Evolutionary conservation across 805 yeast species (phyloP), one percentile per base, ranked within the genome.

Genomic region (Yamadazyma olivae): DNA sequence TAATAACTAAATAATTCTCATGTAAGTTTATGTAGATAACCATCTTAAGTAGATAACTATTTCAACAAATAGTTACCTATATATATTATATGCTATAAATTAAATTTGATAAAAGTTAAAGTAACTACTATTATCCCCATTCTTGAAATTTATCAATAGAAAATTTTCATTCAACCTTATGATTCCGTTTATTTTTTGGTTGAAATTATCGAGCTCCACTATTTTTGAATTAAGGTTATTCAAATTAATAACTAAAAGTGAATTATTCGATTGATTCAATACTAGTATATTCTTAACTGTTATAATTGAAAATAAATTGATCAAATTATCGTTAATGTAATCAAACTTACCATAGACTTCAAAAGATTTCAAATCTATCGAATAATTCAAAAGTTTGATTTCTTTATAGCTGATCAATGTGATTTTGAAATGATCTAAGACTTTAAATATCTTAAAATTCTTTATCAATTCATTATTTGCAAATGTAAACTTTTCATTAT

Each of bases 111-210:
- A 44, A 34, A 44, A 30, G 15, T 36, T 36, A 16, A 44, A 44
- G 8, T 20, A 32, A 28, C 38, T 39, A 4, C 42, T 33, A 30
- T 40, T 39, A 30, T 41, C 45, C 10, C 33, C 5, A 32, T 37
- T 41, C 28, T 35, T 44, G 13, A 39, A 35, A 22, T 34, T 37
- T 2, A 44, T 35, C 21, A 44, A 15, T 13, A 41, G 16, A 18
- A 27, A 35, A 17, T 41, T 37, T 15, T 39, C 44, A 24, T 31
- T 31, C 18, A 44, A 19, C 27, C 41, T 34, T 9, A 35, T 32
- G 6, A 44, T 21, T 19, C 46, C 49, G 30, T 37, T 44, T 17
- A 44, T 40, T 24, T 41, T 44, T 26, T 41, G 42, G 29, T 37
- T 35, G 7, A 20, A 25, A 13, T 37, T 28, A 6, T 32, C 36